phyloP scores from a whole-genome alignment of 257 asterid genomes.

The Fraxinus pennsylvanica region DNA sequence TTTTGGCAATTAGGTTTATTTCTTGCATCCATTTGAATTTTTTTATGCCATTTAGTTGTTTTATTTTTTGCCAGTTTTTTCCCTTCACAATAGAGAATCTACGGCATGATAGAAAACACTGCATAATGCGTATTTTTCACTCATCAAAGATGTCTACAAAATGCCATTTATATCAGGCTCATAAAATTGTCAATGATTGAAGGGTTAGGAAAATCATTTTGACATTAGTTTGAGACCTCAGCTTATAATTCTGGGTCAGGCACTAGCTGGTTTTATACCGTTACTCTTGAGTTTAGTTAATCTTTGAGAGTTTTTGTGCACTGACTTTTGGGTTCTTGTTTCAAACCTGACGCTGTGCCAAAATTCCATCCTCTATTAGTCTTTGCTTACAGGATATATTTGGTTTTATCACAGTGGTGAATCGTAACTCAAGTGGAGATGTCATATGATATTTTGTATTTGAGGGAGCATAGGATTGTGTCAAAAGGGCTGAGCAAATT shows the following conservation, averaged over 20 bases:
- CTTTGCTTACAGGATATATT: too few relatives aligned
- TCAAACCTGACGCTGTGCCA: too few relatives aligned
- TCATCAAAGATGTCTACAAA: background rate
- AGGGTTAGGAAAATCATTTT: background rate
- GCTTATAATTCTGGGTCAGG: too few relatives aligned
- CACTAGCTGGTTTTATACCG: too few relatives aligned
- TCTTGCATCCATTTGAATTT: too few relatives aligned
- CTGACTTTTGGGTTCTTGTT: too few relatives aligned
- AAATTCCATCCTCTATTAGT: too few relatives aligned
- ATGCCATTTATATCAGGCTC: background rate
- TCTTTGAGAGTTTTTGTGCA: too few relatives aligned
- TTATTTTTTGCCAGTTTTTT: background rate
- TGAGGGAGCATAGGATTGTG: background rate
- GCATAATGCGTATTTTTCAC: background rate
- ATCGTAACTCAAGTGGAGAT: background rate
- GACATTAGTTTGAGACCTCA: background rate
- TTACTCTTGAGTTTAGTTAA: too few relatives aligned
- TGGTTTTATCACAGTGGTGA: background rate
- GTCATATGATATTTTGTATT: background rate
- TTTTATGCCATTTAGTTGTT: background rate
- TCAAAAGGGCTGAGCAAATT: background rate
- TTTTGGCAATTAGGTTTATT: background rate
- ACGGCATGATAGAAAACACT: background rate
- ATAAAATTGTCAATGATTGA: background rate
- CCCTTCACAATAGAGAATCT: background rate